Evolutionary conservation across 371 early-diverging fungal genomes (phyloP), one percentile per base, ranked within the genome.

Genomic region (Saksenaea vasiformis): DNA sequence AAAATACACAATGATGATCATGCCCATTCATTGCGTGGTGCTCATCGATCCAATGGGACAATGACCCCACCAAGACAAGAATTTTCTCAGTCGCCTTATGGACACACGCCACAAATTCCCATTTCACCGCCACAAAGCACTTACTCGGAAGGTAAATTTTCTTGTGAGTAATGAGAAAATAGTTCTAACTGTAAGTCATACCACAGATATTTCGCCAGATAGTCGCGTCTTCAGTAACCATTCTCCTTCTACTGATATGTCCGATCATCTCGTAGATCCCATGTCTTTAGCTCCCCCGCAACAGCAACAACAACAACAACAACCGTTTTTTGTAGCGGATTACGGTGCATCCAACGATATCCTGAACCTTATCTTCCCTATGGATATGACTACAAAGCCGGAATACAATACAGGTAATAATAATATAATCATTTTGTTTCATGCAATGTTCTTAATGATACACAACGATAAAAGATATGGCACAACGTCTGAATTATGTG

Each of bases 1-100:
- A 90, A 88, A 70, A 88, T 87, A 14, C 95, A 95, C 69, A 73
- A 79, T n/a, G 90, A 90, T 58, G 74, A 75, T 34, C 62, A 68
- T 34, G 27, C 58, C 35, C 54, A 13, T 44, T 22, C 67, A n/a
- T 57, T 57, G 28, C 41, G 27, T 27, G 51, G 58, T 43, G 22
- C 56, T 51, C 54, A 61, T 9, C 38, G 51, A 57, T 59, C 43
- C 37, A 39, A 31, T 26, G 41, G 38, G 13, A 53, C 60, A 19
- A 28, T 58, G 17, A 63, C 70, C 37, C 66, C 70, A 15, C 66
- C 66, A 27, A 38, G 68, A 39, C 60, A 58, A 27, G 54, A 36
- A 17, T 27, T 53, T 31, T 28, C 38, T 35, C 56, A 54, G 36
- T 60, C 39, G 53, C 65, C 34, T 34, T 64, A 41, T 39, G 66